Conservation (phyloP, 768 basidiomycete species). For the Auricularia sp. region DNA sequence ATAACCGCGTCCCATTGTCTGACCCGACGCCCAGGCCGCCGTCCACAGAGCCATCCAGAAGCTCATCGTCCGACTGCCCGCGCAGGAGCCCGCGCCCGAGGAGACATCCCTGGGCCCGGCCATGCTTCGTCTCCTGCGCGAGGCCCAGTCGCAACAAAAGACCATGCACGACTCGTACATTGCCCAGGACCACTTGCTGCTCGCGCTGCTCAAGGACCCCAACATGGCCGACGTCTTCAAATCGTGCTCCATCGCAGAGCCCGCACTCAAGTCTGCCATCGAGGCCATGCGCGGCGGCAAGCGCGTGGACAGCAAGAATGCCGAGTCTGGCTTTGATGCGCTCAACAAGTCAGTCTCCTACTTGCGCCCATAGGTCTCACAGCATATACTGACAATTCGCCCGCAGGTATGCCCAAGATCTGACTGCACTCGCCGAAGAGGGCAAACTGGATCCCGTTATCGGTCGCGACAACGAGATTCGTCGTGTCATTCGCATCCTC, state of each 20-base stretch:
- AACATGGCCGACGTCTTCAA: conserved; percentile 61
- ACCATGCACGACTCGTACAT: conserved; percentile 85
- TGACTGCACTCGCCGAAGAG: conserved; percentile 79
- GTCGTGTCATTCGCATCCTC: conserved; percentile 72
- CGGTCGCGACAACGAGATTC: conserved; percentile 85
- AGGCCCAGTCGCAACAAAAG: conserved; percentile 70
- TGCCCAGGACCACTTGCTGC: conserved; percentile 84
- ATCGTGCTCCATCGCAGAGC: conserved; percentile 60
- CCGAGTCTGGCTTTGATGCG: conserved; percentile 91
- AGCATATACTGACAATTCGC: too few relatives aligned
- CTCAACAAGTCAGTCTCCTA: conserved; percentile 46
- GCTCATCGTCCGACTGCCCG: conserved; percentile 68
- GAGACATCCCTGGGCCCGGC: conserved; percentile 55
- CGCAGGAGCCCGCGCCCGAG: conserved; percentile 78
- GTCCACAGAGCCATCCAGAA: conserved; percentile 69
- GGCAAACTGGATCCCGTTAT: conserved; percentile 95
- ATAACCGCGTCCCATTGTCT: neutral
- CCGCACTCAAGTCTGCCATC: conserved; percentile 63
- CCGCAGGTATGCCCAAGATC: conserved; percentile 57
- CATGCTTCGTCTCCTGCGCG: conserved; percentile 52
- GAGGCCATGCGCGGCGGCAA: conserved; percentile 74
- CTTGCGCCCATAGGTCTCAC: too few relatives aligned
- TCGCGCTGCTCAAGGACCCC: conserved; percentile 70
- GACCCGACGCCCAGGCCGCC: conserved; percentile 26
- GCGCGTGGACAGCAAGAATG: conserved; percentile 73